Conservation (phyloP, 2,329 filamentous ascomycete genomes). For the Calonectria crousiana region DNA sequence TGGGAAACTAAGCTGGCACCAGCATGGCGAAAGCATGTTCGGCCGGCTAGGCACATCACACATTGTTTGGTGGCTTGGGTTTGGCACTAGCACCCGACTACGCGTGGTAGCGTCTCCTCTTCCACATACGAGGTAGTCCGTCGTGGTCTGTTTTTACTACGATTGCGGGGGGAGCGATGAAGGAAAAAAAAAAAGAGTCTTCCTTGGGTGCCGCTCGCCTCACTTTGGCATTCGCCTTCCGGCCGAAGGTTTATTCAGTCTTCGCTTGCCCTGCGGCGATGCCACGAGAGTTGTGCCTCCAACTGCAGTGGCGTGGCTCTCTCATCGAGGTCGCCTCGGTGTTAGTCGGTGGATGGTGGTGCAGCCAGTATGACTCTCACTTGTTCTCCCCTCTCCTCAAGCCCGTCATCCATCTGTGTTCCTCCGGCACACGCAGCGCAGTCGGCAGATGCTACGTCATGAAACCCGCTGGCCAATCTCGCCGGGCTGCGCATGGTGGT, state of each 20-base stretch:
- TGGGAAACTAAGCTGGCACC: slow-evolving; percentile 10
- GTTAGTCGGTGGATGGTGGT: slow-evolving; percentile 1
- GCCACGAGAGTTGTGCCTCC: neutral
- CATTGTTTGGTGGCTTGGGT: neutral
- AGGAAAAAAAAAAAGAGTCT: neutral
- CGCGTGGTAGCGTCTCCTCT: neutral
- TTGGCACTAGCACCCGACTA: neutral
- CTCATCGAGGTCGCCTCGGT: neutral
- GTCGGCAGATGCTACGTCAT: slow-evolving; percentile 38
- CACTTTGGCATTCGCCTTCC: neutral
- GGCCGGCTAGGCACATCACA: neutral
- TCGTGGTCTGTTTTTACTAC: neutral
- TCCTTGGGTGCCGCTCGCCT: neutral
- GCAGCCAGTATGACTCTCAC: neutral
- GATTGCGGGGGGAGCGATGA: slow-evolving; percentile 1
- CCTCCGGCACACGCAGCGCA: neutral
- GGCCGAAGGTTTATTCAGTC: neutral
- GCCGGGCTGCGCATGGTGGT: slow-evolving; percentile 33
- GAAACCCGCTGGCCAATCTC: slow-evolving; percentile 38
- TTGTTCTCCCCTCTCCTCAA: neutral
- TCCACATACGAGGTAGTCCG: neutral
- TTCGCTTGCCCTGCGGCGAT: neutral
- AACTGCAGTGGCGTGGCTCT: neutral
- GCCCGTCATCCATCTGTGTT: neutral
- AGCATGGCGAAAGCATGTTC: slow-evolving; percentile 4